These are phyloP conservation scores for Scheffersomyces quercinus DNA, from an alignment of 1,139 yeast species.

Conservation along the genomic window DNA sequence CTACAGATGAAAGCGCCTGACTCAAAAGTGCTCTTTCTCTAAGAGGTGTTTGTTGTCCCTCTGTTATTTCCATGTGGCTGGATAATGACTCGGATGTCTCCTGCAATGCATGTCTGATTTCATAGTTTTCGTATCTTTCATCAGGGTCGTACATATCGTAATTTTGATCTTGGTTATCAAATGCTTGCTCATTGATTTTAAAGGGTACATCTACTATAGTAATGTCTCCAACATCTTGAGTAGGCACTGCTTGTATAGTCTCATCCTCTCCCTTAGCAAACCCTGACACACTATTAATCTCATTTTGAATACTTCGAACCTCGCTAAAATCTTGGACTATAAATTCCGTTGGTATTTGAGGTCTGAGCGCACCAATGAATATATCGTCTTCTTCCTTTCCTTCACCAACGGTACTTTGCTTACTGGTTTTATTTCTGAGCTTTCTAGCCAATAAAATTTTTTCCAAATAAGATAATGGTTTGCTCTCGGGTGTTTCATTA, in stretches of 20 bases:
- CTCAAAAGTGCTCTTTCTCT: neutral
- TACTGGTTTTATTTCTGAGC: constrained; percentile 3
- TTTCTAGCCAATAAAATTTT: constrained; percentile 21
- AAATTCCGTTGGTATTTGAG: neutral
- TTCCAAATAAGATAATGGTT: constrained; percentile 29
- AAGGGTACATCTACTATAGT: neutral
- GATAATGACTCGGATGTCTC: neutral
- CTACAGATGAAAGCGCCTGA: neutral
- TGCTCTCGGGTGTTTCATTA: constrained; percentile 2
- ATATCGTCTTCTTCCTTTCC: neutral
- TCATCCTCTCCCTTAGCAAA: too few species aligned
- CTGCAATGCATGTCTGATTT: neutral
- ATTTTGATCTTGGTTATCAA: neutral
- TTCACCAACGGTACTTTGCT: neutral
- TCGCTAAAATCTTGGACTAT: neutral
- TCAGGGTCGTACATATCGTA: neutral
- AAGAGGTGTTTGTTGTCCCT: neutral
- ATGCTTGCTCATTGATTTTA: neutral
- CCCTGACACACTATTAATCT: neutral
- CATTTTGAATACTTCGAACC: neutral
- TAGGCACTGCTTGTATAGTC: too few species aligned
- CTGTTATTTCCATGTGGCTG: neutral
- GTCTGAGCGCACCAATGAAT: neutral
- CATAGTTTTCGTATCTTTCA: neutral
- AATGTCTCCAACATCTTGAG: neutral